phyloP scores from a whole-genome alignment of 768 basidiomycete genomes.

The Psilocybe cyanescens region DNA sequence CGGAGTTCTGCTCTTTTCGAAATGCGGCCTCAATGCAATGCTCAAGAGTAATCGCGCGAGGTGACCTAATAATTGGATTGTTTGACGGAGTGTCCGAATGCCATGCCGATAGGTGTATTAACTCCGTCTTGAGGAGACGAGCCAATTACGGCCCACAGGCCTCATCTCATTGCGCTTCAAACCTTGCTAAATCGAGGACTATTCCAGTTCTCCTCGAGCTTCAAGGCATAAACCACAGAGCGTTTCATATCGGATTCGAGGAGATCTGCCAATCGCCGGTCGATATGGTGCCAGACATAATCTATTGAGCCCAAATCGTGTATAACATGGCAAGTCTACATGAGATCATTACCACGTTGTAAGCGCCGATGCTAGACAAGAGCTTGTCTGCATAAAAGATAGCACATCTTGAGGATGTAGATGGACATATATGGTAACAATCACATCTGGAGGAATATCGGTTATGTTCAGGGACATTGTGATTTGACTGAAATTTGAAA shows the following conservation, averaged over 20 bases:
- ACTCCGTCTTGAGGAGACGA: background rate
- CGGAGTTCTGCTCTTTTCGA: background rate
- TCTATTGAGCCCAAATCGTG: slow-evolving; percentile 53
- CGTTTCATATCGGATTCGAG: slow-evolving; percentile 43
- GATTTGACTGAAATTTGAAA: no score
- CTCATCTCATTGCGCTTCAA: no score
- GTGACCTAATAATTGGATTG: no score
- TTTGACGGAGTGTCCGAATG: no score
- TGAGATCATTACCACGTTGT: slow-evolving; percentile 4
- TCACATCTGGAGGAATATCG: slow-evolving; percentile 18
- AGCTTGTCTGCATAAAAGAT: slow-evolving; percentile 49
- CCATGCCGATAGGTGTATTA: no score
- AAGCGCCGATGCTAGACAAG: slow-evolving; percentile 9
- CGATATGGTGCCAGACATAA: slow-evolving; percentile 57
- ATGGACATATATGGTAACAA: slow-evolving; percentile 16
- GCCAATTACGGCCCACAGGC: background rate
- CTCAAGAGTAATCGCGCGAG: background rate
- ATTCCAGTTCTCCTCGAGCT: slow-evolving; percentile 55
- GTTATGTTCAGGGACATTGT: background rate
- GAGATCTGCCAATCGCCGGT: slow-evolving; percentile 33
- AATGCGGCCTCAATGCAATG: background rate
- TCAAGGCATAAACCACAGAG: slow-evolving; percentile 45
- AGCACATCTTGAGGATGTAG: slow-evolving; percentile 44
- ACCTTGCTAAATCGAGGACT: slow-evolving; percentile 39
- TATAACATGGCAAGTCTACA: slow-evolving; percentile 53